Percentiles rank a stretch among this genome's conserved stretches.
These are phyloP conservation scores for Heliocybe sulcata DNA, from an alignment of 1,284 basidiomycete species.

Conservation along the genomic window DNA sequence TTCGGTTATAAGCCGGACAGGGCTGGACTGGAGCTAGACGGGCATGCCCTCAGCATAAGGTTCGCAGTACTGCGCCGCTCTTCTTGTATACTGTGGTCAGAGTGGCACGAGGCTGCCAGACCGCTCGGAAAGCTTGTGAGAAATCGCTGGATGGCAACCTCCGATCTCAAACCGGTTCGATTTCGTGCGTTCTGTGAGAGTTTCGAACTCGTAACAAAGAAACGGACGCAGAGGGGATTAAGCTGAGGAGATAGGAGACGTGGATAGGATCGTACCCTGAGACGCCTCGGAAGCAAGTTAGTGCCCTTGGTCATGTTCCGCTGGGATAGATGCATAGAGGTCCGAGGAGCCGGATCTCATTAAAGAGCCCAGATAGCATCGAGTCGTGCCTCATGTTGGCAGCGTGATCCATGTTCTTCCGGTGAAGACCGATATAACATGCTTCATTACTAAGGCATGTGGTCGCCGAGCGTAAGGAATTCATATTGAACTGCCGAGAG, in stretches of 20 bases:
- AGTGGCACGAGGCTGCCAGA: constrained; percentile 1
- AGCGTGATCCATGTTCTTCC: constrained; percentile 1
- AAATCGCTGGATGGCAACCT: neutral
- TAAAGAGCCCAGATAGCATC: neutral
- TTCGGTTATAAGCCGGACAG: constrained; percentile 1
- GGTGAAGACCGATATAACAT: neutral
- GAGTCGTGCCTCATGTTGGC: constrained; percentile 1
- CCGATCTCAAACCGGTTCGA: neutral
- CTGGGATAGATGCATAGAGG: neutral
- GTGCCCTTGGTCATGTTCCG: neutral
- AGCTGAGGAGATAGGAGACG: neutral
- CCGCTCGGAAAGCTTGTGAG: neutral
- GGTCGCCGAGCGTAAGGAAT: neutral
- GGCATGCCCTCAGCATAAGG: neutral
- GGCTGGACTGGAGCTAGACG: neutral
- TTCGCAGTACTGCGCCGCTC: neutral
- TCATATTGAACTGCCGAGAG: neutral
- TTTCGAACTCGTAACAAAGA: neutral
- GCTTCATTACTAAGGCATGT: neutral
- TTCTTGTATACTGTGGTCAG: neutral
- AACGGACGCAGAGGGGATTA: neutral
- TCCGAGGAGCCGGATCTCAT: neutral
- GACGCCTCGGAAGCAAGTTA: neutral
- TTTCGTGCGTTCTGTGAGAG: neutral
- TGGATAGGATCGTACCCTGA: neutral